These are phyloP conservation scores for Cucumis cinereus DNA, from an alignment of 306 rosid genomes.

Conservation along the genomic window DNA sequence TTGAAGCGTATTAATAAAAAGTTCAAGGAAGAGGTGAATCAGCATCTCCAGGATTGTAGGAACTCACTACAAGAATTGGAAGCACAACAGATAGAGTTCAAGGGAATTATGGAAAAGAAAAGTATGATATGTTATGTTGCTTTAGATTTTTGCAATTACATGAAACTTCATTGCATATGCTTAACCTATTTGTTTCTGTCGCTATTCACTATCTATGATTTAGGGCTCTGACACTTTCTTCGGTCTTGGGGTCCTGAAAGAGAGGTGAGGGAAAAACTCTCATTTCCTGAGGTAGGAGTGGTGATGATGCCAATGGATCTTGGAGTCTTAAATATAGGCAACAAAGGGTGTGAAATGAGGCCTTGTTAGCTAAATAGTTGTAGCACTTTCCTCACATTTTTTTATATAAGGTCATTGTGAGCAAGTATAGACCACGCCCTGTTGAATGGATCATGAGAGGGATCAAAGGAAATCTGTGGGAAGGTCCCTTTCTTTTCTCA, in stretches of 20 bases:
- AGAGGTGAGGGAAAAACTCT: background rate
- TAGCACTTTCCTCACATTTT: background rate
- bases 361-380: background rate
- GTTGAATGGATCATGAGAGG: background rate
- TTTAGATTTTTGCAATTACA: constrained; percentile 7
- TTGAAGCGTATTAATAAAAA: constrained; percentile 54
- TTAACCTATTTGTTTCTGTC: background rate
- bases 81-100: constrained; percentile 52
- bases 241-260: background rate
- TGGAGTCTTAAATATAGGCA: background rate
- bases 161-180: background rate
- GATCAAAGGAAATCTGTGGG: background rate
- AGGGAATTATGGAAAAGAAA: constrained; percentile 67
- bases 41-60: constrained; percentile 65
- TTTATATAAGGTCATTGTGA: background rate
- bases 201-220: background rate
- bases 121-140: constrained; percentile 33
- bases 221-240: background rate
- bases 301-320: background rate
- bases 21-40: constrained; percentile 72
- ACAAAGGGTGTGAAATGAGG: background rate
- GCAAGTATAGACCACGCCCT: background rate
- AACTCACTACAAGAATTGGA: constrained; percentile 56
- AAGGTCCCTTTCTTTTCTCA: background rate
- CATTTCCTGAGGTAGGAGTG: background rate